Conservation (phyloP, 208 protist species). For the Trypanosoma lewisi region DNA sequence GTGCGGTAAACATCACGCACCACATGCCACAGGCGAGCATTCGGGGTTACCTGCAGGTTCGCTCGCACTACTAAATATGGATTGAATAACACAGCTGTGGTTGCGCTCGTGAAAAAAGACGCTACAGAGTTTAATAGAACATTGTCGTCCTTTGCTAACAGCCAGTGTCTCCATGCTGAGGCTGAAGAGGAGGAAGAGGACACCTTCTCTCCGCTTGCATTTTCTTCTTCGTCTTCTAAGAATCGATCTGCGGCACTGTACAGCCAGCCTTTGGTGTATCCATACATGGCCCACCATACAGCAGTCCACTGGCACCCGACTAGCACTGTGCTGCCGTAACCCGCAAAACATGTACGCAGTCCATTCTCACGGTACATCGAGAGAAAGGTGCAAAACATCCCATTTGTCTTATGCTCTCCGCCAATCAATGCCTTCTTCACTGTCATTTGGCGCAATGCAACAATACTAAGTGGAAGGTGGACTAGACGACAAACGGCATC, state of each 20-base stretch:
- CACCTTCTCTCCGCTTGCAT: background rate
- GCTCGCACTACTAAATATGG: slow-evolving; percentile 82
- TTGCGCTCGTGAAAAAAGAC: slow-evolving; percentile 59
- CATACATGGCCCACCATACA: slow-evolving; percentile 80
- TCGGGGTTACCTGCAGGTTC: slow-evolving; percentile 71
- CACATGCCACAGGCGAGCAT: slow-evolving; percentile 53
- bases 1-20: slow-evolving; percentile 44
- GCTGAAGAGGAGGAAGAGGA: slow-evolving; percentile 6
- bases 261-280: slow-evolving; percentile 41
- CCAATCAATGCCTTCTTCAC: slow-evolving; percentile 2
- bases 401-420: slow-evolving; percentile 24
- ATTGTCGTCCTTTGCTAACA: slow-evolving; percentile 66
- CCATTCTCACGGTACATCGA: slow-evolving; percentile 67
- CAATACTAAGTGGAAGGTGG: slow-evolving; percentile 81
- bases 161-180: slow-evolving; percentile 32
- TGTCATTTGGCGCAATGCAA: slow-evolving; percentile 85
- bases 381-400: slow-evolving; percentile 19
- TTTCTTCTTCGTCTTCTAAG: slow-evolving; percentile 9
- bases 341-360: slow-evolving; percentile 67
- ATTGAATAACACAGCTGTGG: slow-evolving; percentile 79
- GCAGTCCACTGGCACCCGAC: slow-evolving; percentile 85
- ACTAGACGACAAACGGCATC: slow-evolving; percentile 64
- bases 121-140: slow-evolving; percentile 58
- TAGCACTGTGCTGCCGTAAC: slow-evolving; percentile 72
- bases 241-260: slow-evolving; percentile 40